Base-by-base conservation (phyloP, 306 rosid species). In the Cucurbita maxima region DNA sequence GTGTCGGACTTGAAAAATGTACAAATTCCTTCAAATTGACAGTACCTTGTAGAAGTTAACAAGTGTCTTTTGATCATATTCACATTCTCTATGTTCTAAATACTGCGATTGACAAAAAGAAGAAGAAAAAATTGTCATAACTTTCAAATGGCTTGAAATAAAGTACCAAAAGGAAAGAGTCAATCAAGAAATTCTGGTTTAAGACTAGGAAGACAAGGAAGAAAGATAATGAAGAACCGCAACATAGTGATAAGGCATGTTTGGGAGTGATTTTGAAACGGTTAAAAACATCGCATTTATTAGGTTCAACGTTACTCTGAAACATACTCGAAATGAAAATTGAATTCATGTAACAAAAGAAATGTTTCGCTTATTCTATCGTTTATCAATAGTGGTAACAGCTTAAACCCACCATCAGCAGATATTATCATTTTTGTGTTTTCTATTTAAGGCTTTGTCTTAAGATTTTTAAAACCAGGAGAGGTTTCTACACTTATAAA, bases 1-100 rank as follows among this genome's bases (percentile, higher is more conserved):
- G 48, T 7, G 51, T 40, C 41, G 19, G 41, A 38, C 59, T 55
- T 20, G 20, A 56, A 10, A 69, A 30, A 70, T 18, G 5, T 25
- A 48, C 44, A 15, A 69, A 1, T 30, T 68, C 3, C n/a, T 48
- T 68, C 19, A 68, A 64, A 41, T 13, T 68, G 57, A 7, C 57
- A 25, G 3, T 45, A 86, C 94, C 90, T 81, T 82, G 72, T 89
- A 88, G 57, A 84, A 84, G 76, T 84, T 72, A 22, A 82, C 85
- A 16, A 76, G 80, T 37, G 83, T 64, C 72, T 82, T 82, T 10
- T 67, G 77, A 79, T 84, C 88, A 40, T 84, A 84, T 64, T 84
- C 88, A 58, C 88, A 84, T 51, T 75, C 78, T 75, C 78, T 51
- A 2, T 57, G 78, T 41, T 75, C 96, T 90, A 95, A 84, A 86